phyloP scores from a whole-genome alignment of 352 stramenopile genomes.

The Pythium coloratum region DNA sequence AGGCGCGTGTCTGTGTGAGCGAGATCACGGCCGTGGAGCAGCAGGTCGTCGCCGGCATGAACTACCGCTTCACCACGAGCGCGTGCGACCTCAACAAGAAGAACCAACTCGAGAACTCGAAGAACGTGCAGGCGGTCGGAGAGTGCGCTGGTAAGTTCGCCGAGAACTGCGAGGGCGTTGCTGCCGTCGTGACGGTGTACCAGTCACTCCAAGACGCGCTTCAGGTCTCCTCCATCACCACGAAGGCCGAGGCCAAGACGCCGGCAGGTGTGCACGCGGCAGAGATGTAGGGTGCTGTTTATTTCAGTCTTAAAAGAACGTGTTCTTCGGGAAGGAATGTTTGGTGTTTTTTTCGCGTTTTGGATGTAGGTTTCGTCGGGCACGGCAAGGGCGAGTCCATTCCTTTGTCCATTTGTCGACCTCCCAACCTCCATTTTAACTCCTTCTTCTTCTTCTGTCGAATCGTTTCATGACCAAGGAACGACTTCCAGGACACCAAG shows the following conservation, averaged over 20 bases:
- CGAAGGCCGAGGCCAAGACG: background rate
- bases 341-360: too few species aligned
- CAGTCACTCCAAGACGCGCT: slow-evolving; percentile 22
- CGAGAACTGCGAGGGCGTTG: slow-evolving; percentile 8
- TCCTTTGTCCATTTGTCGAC: too few species aligned
- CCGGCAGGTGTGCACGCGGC: slow-evolving; percentile 9
- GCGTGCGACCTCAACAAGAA: slow-evolving; percentile 23
- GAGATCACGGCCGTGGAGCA: slow-evolving; percentile 21
- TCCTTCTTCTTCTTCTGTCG: too few species aligned
- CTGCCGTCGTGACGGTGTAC: slow-evolving; percentile 30
- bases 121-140: slow-evolving; percentile 11
- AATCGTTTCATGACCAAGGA: too few species aligned
- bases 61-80: slow-evolving; percentile 31
- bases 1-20: slow-evolving; percentile 21
- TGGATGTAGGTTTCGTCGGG: too few species aligned
- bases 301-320: too few species aligned
- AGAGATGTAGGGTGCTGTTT: background rate
- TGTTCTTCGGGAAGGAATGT: too few species aligned
- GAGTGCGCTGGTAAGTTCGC: slow-evolving; percentile 8
- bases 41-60: slow-evolving; percentile 34
- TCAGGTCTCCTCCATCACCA: slow-evolving; percentile 20
- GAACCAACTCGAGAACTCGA: background rate
- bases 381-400: too few species aligned
- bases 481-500: too few species aligned
- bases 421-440: too few species aligned